Evolutionary conservation across 2,329 filamentous ascomycete species (phyloP).

Genomic region (Camillea tinctor): DNA sequence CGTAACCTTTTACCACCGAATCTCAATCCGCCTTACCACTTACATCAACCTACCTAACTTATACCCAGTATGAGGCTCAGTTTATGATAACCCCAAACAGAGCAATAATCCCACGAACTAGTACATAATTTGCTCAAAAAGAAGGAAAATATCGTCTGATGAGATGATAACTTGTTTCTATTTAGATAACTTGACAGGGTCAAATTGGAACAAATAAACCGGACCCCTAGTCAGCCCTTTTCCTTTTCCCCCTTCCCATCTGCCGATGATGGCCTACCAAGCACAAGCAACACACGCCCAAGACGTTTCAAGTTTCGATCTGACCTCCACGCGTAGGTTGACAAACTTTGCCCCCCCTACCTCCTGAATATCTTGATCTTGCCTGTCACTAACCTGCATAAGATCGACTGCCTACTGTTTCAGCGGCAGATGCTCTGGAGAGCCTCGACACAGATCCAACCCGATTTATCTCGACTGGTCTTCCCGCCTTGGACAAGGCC

Average conservation of each 20-base stretch:
- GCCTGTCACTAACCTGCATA: slow-evolving; percentile 15
- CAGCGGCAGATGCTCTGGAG: slow-evolving; percentile 69
- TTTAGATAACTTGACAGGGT: background rate
- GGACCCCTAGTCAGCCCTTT: slow-evolving; percentile 13
- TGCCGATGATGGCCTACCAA: slow-evolving; percentile 54
- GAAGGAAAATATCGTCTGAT: too few relatives aligned
- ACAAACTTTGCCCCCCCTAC: slow-evolving; percentile 7
- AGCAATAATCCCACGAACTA: too few relatives aligned
- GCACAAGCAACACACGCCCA: slow-evolving; percentile 56
- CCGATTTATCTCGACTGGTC: slow-evolving; percentile 55
- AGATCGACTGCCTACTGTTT: slow-evolving; percentile 77
- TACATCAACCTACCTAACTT: too few relatives aligned
- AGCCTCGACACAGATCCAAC: slow-evolving; percentile 52
- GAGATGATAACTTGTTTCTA: background rate
- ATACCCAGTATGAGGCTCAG: too few relatives aligned
- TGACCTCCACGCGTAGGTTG: slow-evolving; percentile 51
- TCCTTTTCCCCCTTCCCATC: too few relatives aligned
- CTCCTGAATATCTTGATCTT: background rate
- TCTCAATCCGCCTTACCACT: too few relatives aligned
- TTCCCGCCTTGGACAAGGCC: slow-evolving; percentile 51
- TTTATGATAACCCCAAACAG: too few relatives aligned
- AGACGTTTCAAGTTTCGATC: slow-evolving; percentile 61
- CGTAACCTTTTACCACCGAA: too few relatives aligned
- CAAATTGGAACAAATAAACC: too few relatives aligned
- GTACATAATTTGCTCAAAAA: too few relatives aligned